A percentile compares a stretch with the other conserved stretches of the same genome.
These are phyloP conservation scores for Diplodia seriata DNA, from an alignment of 2,329 filamentous ascomycete species.

Conservation along the genomic window DNA sequence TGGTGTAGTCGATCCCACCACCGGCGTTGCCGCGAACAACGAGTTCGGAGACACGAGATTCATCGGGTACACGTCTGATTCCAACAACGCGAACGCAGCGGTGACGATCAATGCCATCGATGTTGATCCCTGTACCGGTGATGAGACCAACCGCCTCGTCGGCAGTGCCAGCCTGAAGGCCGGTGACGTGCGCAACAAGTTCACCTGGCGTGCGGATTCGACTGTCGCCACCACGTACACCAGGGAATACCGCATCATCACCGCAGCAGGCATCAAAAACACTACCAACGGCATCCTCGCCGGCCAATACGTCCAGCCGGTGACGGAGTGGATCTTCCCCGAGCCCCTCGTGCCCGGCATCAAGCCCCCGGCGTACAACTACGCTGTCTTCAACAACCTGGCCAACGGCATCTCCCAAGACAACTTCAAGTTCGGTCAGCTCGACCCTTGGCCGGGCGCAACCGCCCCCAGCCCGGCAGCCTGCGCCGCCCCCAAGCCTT, in stretches of 20 bases:
- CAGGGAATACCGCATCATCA: constrained; percentile 51
- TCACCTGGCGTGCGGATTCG: constrained; percentile 45
- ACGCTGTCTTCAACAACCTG: constrained; percentile 47
- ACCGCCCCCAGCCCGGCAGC: constrained; percentile 40
- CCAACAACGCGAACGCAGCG: constrained; percentile 37
- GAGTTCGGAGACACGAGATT: constrained; percentile 49
- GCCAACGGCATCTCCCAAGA: constrained; percentile 43
- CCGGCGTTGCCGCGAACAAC: constrained; percentile 38
- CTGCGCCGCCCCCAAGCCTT: constrained; percentile 38
- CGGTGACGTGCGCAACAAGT: constrained; percentile 50
- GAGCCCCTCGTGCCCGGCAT: constrained; percentile 51
- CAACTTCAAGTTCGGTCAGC: constrained; percentile 46
- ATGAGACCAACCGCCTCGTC: constrained; percentile 46
- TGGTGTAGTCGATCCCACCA: constrained; percentile 45
- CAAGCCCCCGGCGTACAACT: constrained; percentile 40
- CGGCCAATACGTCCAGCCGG: constrained; percentile 52
- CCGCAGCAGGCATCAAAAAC: constrained; percentile 43
- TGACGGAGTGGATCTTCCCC: constrained; percentile 55
- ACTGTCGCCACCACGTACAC: constrained; percentile 43
- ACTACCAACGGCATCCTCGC: constrained; percentile 52
- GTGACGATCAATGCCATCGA: constrained; percentile 52
- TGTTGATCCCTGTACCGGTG: constrained; percentile 53
- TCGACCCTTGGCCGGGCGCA: constrained; percentile 48
- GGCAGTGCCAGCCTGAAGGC: constrained; percentile 43
- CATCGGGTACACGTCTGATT: constrained; percentile 51